These are phyloP conservation scores for Mallotus repandus DNA, from an alignment of 441 rosid genomes.

Conservation along the genomic window DNA sequence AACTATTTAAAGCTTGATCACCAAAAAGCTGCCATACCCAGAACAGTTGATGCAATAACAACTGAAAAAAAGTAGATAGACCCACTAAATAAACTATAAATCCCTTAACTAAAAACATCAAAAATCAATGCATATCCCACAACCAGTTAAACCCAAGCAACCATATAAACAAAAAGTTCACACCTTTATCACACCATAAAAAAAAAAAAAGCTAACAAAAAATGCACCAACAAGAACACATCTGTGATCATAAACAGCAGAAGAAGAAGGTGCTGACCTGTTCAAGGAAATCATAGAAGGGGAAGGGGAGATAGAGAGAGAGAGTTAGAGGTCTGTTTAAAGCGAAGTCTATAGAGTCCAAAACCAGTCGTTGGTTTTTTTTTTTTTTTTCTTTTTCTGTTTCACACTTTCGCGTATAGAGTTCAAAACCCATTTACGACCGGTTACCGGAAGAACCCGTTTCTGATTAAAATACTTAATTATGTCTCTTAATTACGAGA, in stretches of 20 bases:
- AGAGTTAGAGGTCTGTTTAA: conserved; percentile 9
- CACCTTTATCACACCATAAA: conserved; percentile 13
- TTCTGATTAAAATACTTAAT: not conserved
- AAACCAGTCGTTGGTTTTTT: conserved; percentile 31
- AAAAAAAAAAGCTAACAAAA: conserved; percentile 9
- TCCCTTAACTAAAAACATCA: not conserved
- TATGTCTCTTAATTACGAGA: not conserved
- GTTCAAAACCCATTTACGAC: conserved; percentile 32
- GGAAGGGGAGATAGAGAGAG: not conserved
- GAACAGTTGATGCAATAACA: not conserved
- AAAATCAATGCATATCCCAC: conserved; percentile 15
- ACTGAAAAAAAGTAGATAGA: not conserved
- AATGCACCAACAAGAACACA: conserved; percentile 24
- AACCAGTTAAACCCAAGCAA: conserved; percentile 13
- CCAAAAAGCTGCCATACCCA: conserved; percentile 10
- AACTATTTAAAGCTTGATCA: conserved; percentile 9
- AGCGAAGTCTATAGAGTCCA: conserved; percentile 30
- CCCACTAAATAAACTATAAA: conserved; percentile 7
- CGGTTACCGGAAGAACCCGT: conserved; percentile 45
- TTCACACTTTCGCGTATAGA: not conserved
- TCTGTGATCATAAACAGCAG: conserved; percentile 1
- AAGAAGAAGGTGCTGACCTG: conserved; percentile 25
- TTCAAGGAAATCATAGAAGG: conserved; percentile 24
- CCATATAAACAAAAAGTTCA: conserved; percentile 13
- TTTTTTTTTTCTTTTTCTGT: conserved; percentile 10